phyloP scores from a whole-genome alignment of 495 filamentous ascomycete species.

The Penicillium daleae region DNA sequence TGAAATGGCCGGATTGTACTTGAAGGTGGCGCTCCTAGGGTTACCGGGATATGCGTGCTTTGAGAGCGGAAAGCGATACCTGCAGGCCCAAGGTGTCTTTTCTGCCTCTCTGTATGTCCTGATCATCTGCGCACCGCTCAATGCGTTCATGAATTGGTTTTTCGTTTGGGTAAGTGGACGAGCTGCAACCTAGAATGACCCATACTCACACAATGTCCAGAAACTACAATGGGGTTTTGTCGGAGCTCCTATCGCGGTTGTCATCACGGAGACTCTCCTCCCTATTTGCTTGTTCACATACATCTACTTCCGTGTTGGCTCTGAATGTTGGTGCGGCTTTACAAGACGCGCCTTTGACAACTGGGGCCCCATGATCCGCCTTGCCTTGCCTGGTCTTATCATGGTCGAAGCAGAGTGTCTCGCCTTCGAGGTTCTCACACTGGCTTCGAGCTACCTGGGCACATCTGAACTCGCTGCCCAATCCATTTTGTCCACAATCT shows the following conservation, averaged over 20 bases:
- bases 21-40: constrained; percentile 67
- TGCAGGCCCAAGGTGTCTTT: constrained; percentile 77
- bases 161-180: constrained; percentile 67
- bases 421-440: constrained; percentile 79
- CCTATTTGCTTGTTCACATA: constrained; percentile 76
- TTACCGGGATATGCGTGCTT: constrained; percentile 73
- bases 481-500: constrained; percentile 63
- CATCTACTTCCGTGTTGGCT: constrained; percentile 57
- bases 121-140: constrained; percentile 70
- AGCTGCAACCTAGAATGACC: not conserved
- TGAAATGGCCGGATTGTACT: constrained; percentile 64
- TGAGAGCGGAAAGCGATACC: constrained; percentile 72
- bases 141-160: constrained; percentile 73
- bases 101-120: constrained; percentile 68
- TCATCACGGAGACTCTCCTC: constrained; percentile 80
- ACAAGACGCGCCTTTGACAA: constrained; percentile 69
- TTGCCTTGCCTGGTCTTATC: constrained; percentile 82
- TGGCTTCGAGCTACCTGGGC: constrained; percentile 71
- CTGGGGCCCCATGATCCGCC: constrained; percentile 85
- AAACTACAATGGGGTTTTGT: constrained; percentile 76
- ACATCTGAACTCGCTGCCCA: constrained; percentile 72
- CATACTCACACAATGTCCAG: constrained; percentile 32
- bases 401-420: constrained; percentile 94
- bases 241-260: constrained; percentile 83
- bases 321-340: constrained; percentile 82